Evolutionary conservation across 768 basidiomycete genomes (phyloP), one percentile per base, ranked within the genome.

Genomic region (Mycena indigotica): DNA sequence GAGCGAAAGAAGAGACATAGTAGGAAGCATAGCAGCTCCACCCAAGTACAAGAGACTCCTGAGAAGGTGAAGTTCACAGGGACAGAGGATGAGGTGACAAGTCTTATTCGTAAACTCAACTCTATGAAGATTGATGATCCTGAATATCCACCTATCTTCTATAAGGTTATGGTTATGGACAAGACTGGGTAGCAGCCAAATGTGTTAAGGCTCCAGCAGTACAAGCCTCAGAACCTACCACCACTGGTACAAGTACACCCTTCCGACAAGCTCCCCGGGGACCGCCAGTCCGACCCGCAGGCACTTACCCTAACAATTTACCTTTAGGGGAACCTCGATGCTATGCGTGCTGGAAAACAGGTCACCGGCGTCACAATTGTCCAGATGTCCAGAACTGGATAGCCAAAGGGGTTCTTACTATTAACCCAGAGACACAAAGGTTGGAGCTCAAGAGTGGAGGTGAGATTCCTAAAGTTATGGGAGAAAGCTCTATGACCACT

Each of bases 121-220:
- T 38, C 19, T 3, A 66, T 63, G 59, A 41, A 48, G 12, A 1
- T 63, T 0, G 54, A 61, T n/a, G 62, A 66, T 30, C 26, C 53
- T 1, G 55, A 56, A 24, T 63, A 66, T 55, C 52, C 54, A 26
- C 28, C 55, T 1, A 28, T 57, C 1, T 61, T 56, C 40, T 64
- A 53, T 24, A 40, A 55, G n/a, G 56, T 53, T 2, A 45, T 62
- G 35, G 56, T 55, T 10, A 16, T 57, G 46, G 61, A 62, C 49
- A 15, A 21, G 2, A 40, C 15, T 4, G 56, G 19, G 41, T 21
- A 0, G 50, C 52, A 4, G 40, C 50, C 17, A 23, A 50, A 23
- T 30, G 51, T 17, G 56, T 61, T 10, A 39, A 24, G 28, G 13
- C 19, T 28, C 62, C 41, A 19, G 44, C 39, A 23, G 39, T 35